Conservation (phyloP, 1,284 basidiomycete species). For the Papiliotrema laurentii region DNA sequence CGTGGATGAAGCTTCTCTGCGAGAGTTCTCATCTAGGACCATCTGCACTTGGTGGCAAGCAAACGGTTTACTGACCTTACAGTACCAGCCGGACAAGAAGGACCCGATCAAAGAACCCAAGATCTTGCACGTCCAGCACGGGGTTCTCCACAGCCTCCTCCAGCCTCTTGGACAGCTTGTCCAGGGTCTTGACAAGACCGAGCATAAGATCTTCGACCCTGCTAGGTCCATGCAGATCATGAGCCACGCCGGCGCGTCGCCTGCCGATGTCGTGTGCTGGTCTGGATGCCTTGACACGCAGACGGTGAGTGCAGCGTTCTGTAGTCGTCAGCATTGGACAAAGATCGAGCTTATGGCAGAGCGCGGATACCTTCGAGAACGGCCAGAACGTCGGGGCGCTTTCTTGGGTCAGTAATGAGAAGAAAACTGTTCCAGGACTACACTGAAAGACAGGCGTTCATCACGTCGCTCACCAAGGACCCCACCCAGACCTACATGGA, state of each 20-base stretch:
- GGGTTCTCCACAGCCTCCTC: background rate
- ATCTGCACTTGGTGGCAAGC: no score
- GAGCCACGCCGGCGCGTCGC: background rate
- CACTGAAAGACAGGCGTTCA: background rate
- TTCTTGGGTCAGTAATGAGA: slow-evolving; percentile 1
- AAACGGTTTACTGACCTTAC: no score
- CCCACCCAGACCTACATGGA: slow-evolving; percentile 2
- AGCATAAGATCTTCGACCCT: background rate
- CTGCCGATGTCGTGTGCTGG: slow-evolving; percentile 6
- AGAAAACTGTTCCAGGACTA: background rate
- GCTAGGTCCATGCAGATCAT: slow-evolving; percentile 3
- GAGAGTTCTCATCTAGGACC: no score
- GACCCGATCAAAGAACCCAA: background rate
- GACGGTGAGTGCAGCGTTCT: background rate
- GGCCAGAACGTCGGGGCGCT: slow-evolving; percentile 3
- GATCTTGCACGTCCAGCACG: background rate
- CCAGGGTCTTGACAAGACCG: background rate
- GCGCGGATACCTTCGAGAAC: background rate
- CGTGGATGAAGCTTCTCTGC: background rate
- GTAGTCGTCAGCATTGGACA: background rate
- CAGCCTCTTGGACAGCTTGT: background rate
- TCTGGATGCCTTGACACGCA: slow-evolving; percentile 4
- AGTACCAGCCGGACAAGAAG: background rate
- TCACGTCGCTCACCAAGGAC: slow-evolving; percentile 1
- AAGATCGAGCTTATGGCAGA: background rate